phyloP scores from a whole-genome alignment of 257 asterid genomes.

The Apocynum venetum region DNA sequence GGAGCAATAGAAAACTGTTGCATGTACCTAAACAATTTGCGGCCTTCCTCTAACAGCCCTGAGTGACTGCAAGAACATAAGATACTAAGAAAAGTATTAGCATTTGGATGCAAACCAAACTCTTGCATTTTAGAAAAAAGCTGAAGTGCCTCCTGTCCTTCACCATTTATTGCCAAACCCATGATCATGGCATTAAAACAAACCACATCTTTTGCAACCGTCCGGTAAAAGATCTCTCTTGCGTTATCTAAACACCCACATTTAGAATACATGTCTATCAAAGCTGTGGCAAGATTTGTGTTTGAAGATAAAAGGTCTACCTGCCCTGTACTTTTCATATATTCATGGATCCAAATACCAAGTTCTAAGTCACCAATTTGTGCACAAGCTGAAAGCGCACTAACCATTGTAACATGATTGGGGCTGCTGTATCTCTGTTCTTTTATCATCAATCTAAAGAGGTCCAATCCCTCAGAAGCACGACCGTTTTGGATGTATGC shows the following conservation, averaged over 20 bases:
- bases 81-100: conserved; percentile 47
- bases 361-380: conserved; percentile 62
- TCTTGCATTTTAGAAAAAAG: conserved; percentile 46
- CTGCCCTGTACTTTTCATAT: conserved; percentile 43
- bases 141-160: conserved; percentile 50
- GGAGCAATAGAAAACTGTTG: conserved; percentile 27
- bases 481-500: conserved; percentile 54
- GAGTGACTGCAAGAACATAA: conserved; percentile 65
- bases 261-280: conserved; percentile 74
- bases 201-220: conserved; percentile 52
- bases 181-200: conserved; percentile 77
- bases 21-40: conserved; percentile 38
- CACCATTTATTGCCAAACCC: conserved; percentile 66
- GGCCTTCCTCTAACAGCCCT: conserved; percentile 53
- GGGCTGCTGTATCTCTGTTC: conserved; percentile 37
- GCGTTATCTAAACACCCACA: conserved; percentile 62
- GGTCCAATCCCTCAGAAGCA: conserved; percentile 44
- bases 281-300: conserved; percentile 61
- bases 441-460: conserved; percentile 50
- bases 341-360: conserved; percentile 59
- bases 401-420: conserved; percentile 79
- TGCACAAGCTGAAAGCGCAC: conserved; percentile 71
- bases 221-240: conserved; percentile 34
- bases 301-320: conserved; percentile 42
- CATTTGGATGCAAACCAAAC: conserved; percentile 33